Base-by-base conservation (phyloP, 2,329 filamentous ascomycete species). In the Pseudogymnoascus sp. region DNA sequence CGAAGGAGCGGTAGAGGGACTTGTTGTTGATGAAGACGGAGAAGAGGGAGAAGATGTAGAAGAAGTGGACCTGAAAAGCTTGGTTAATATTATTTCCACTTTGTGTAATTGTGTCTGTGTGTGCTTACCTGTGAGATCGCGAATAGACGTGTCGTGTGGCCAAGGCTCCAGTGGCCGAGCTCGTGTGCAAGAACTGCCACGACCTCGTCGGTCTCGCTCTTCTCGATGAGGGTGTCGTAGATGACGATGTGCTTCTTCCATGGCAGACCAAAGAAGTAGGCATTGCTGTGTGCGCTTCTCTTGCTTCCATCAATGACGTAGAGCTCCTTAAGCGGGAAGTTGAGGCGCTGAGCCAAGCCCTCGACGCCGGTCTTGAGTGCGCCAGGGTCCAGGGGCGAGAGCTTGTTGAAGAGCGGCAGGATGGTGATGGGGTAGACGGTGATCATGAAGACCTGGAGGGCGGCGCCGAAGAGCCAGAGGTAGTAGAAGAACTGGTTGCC, bases 191-290 rank as follows among this genome's bases (percentile, higher is more conserved):
- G 81, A 62, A 99, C 93, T 68, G 95, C 93, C 65, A 96, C 91
- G 42, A 99, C 93, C 77, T 99, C 95, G 73, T 95, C 84, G 3
- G 90, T 87, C 67, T 93, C 86, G 75, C 89, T 95, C 84, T 97
- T 96, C 78, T 97, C 93, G 67, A 99, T 92, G 67, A 99, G 79
- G 4, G 96, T 99, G 75, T 99, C 95, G 75, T 96, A 99, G 74
- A 99, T 96, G 72, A 99, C 95, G 80, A 99, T 99, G 80, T 97
- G 96, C 84, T 97, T 97, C 84, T 97, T 97, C 93, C 93, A 99
- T 44, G 95, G 95, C 63, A 99, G 84, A 65, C 95, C 95, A 71
- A 96, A 97, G 80, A 99, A 99, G 78, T 96, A 96, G 19, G 91
- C 90, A 73, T 96, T 96, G 78, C 88, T 92, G 78, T 96, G 91